A percentile compares a stretch with the other conserved stretches of the same genome.
phyloP scores from a whole-genome alignment of 805 yeast species.

The Candida glaebosa region DNA sequence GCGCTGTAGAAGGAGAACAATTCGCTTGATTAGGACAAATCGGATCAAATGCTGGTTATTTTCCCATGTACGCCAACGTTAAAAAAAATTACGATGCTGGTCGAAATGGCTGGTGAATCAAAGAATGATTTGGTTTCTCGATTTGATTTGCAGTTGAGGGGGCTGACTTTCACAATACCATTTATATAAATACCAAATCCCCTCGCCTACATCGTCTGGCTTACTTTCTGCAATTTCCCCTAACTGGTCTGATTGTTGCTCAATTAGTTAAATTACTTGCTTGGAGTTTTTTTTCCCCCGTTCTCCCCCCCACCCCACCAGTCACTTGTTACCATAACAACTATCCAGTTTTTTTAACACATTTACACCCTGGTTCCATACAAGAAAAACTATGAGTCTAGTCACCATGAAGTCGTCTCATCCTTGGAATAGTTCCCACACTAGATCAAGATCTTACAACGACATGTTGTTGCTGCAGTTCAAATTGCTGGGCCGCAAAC shows the following conservation, averaged over 20 bases:
- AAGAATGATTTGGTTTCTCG: not conserved
- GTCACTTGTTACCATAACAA: not conserved
- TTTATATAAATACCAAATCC: not conserved
- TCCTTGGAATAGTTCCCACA: conserved; percentile 14
- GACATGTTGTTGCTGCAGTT: conserved; percentile 26
- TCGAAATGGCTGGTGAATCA: conserved; percentile 3
- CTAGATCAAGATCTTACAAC: conserved; percentile 32
- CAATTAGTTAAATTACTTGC: not conserved
- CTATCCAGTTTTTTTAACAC: not conserved
- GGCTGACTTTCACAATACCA: not conserved
- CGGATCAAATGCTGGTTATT: too few relatives aligned
- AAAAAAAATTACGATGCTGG: conserved; percentile 3
- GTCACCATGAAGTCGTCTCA: not conserved
- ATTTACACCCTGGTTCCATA: not conserved
- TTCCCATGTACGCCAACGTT: too few relatives aligned
- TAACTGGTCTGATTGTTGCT: not conserved
- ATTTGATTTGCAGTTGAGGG: conserved; percentile 1
- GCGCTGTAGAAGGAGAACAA: too few relatives aligned
- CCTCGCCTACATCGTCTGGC: not conserved
- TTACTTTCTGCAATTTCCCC: not conserved
- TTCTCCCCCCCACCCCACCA: too few relatives aligned
- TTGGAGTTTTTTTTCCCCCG: not conserved
- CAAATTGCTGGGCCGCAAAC: conserved; percentile 10
- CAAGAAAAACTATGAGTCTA: not conserved
- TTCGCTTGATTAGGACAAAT: too few relatives aligned